phyloP scores from a whole-genome alignment of 192 early-diverging fungal species.

The Coemansia sp. region DNA sequence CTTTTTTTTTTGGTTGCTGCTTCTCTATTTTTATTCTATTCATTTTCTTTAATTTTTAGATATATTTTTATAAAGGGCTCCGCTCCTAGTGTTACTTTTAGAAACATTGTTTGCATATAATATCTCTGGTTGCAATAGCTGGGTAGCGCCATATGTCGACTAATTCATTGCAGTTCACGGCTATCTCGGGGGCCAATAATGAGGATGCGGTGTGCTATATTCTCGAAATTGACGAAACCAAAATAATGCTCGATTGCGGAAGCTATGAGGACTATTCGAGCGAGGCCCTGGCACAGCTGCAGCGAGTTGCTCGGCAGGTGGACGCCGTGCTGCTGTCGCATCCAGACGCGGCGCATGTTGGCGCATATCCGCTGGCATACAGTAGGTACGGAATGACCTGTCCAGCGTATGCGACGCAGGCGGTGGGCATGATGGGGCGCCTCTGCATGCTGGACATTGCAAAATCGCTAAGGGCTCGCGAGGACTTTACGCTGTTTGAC shows the following conservation, averaged over 20 bases:
- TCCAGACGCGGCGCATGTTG: conserved; percentile 81
- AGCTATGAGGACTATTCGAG: conserved; percentile 77
- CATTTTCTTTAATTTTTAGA: neutral
- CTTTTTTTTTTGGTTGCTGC: conserved; percentile 13
- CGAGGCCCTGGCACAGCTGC: conserved; percentile 62
- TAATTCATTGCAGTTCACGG: conserved; percentile 73
- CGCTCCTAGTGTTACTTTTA: too few relatives aligned
- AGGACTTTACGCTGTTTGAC: conserved; percentile 74
- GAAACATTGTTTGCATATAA: neutral
- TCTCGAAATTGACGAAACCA: conserved; percentile 89
- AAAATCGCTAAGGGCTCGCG: conserved; percentile 62
- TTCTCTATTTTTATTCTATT: conserved; percentile 4
- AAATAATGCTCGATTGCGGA: conserved; percentile 93
- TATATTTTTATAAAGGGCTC: too few relatives aligned
- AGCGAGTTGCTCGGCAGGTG: conserved; percentile 80
- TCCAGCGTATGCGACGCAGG: conserved; percentile 86
- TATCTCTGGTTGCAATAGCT: neutral
- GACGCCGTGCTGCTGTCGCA: conserved; percentile 90
- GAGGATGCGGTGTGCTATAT: conserved; percentile 88
- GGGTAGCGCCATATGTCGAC: conserved; percentile 21
- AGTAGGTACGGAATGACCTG: conserved; percentile 77
- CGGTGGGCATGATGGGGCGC: conserved; percentile 87
- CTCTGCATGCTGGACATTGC: conserved; percentile 80
- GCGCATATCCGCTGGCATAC: conserved; percentile 79
- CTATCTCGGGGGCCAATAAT: conserved; percentile 79